Evolutionary conservation across 768 basidiomycete genomes (phyloP).

Genomic region (Dacryopinax spathularia): DNA sequence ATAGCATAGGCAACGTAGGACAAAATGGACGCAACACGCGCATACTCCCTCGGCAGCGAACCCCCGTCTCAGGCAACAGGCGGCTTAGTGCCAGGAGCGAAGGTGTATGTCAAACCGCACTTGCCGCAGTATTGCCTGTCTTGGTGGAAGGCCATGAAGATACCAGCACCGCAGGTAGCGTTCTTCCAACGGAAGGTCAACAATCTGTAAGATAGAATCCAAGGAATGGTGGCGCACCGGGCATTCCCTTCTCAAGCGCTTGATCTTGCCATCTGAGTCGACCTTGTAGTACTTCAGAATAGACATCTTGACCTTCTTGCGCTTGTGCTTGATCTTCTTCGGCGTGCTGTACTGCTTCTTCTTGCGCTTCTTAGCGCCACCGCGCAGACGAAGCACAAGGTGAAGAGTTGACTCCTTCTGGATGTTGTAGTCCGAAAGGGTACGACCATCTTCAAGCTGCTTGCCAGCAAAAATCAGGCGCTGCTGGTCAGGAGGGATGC

Average conservation of each 20-base stretch:
- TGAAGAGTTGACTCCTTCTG: slow-evolving; percentile 99
- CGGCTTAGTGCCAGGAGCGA: slow-evolving; percentile 14
- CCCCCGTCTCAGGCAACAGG: not conserved
- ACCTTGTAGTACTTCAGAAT: slow-evolving; percentile 99
- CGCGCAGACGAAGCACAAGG: slow-evolving; percentile 90
- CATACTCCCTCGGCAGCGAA: not conserved
- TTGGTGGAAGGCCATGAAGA: slow-evolving; percentile 89
- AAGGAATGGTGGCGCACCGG: no score
- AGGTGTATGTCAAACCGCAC: slow-evolving; percentile 45
- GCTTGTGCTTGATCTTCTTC: slow-evolving; percentile 99
- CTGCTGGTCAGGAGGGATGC: slow-evolving; percentile 88
- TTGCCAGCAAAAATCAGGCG: slow-evolving; percentile 98
- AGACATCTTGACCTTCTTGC: slow-evolving; percentile 99
- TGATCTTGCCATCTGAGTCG: slow-evolving; percentile 98
- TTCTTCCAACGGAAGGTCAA: no score
- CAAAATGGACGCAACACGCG: not conserved
- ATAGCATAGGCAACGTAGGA: not conserved
- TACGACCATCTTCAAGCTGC: slow-evolving; percentile 98
- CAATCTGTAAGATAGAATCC: no score
- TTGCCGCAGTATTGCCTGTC: slow-evolving; percentile 98
- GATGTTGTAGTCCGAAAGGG: slow-evolving; percentile 89
- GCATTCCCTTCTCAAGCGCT: slow-evolving; percentile 96
- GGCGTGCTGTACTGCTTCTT: slow-evolving; percentile 99
- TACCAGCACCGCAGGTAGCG: slow-evolving; percentile 33
- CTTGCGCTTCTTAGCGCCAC: slow-evolving; percentile 99